Percentiles rank a stretch among this genome's conserved stretches.
These are phyloP conservation scores for Penicillium italicum DNA, from an alignment of 2,329 filamentous ascomycete genomes.

Conservation along the genomic window DNA sequence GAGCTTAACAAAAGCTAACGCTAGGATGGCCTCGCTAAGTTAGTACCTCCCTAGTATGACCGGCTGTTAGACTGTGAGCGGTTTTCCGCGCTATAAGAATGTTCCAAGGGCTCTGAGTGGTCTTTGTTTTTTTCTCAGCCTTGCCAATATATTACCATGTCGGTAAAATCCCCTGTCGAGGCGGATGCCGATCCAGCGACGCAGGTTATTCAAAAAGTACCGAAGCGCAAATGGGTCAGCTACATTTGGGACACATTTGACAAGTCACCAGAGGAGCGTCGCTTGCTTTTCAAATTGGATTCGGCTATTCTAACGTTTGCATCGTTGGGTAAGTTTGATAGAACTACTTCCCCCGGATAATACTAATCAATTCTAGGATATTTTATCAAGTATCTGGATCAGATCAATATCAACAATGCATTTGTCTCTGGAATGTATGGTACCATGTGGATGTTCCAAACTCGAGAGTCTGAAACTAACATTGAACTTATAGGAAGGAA, in stretches of 20 bases:
- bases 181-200: conserved; percentile 7
- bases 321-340: conserved; percentile 33
- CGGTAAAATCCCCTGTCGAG: conserved; percentile 13
- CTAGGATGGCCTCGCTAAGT: neutral
- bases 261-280: conserved; percentile 49
- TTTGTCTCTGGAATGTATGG: conserved; percentile 48
- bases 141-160: conserved; percentile 15
- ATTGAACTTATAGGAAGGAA: conserved; percentile 43
- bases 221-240: conserved; percentile 45
- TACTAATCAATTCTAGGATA: conserved; percentile 36
- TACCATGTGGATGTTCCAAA: neutral
- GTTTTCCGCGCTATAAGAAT: conserved; percentile 1
- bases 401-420: conserved; percentile 47
- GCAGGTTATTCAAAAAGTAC: conserved; percentile 21
- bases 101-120: neutral
- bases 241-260: conserved; percentile 55
- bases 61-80: neutral
- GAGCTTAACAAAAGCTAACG: neutral
- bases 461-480: neutral
- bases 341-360: neutral
- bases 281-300: conserved; percentile 51
- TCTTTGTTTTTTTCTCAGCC: neutral
- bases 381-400: conserved; percentile 51
- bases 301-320: conserved; percentile 49
- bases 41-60: neutral